A percentile compares a stretch with the other conserved stretches of the same genome.
phyloP scores from a whole-genome alignment of 148 eudicot species.

The Rhododendron griersonianum region DNA sequence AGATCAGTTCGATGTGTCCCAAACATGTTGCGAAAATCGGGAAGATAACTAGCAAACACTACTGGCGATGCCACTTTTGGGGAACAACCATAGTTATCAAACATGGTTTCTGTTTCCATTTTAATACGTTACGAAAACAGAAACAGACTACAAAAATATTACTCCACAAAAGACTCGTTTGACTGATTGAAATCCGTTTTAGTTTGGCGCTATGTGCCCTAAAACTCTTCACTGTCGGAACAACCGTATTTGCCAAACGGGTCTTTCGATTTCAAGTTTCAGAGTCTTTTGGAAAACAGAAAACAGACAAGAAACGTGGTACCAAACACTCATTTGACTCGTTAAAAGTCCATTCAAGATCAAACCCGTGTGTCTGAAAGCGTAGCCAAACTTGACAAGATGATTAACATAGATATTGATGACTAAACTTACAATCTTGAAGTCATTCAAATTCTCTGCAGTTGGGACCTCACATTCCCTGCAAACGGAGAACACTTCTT shows the following conservation, averaged over 20 bases:
- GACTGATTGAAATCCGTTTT: background rate
- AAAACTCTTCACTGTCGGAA: background rate
- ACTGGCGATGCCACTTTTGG: background rate
- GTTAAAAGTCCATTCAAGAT: background rate
- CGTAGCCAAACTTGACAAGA: background rate
- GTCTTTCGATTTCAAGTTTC: too few relatives aligned
- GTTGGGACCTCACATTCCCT: constrained; percentile 30
- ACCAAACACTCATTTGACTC: background rate
- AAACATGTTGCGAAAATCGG: background rate
- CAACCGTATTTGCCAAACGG: too few relatives aligned
- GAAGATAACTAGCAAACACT: too few relatives aligned
- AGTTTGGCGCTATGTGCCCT: background rate
- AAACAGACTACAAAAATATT: background rate
- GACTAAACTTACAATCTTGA: constrained; percentile 53
- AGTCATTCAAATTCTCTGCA: constrained; percentile 39
- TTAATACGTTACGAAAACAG: background rate
- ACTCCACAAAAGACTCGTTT: background rate
- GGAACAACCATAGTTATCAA: background rate
- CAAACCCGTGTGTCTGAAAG: background rate
- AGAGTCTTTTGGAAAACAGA: background rate
- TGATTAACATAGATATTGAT: background rate
- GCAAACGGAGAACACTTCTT: constrained; percentile 54
- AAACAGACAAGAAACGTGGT: background rate
- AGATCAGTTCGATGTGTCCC: too few relatives aligned
- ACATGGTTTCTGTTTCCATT: too few relatives aligned